Conservation (phyloP, 805 yeast species). For the Yarrowia bubula region DNA sequence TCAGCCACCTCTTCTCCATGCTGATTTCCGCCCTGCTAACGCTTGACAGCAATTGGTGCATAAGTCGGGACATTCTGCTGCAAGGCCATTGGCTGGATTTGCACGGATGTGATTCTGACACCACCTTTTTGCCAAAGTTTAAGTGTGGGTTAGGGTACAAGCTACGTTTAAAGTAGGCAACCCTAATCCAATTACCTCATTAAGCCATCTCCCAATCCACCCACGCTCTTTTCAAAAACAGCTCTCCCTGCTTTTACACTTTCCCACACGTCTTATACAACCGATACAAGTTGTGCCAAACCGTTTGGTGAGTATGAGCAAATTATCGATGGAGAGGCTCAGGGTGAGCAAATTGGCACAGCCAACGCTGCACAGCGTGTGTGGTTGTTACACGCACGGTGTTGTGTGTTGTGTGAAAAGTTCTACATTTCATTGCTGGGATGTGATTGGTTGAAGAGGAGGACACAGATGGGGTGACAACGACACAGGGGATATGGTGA, state of each 20-base stretch:
- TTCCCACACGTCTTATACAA: conserved; percentile 26
- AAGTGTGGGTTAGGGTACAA: neutral
- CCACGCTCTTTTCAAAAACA: conserved; percentile 20
- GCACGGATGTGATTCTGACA: conserved; percentile 7
- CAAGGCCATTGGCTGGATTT: conserved; percentile 22
- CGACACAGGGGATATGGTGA: neutral
- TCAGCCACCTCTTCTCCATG: neutral
- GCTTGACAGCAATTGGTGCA: conserved; percentile 20
- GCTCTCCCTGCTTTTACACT: conserved; percentile 27
- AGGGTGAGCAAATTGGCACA: conserved; percentile 10
- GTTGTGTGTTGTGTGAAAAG: neutral
- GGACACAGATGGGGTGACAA: neutral
- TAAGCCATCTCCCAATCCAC: neutral
- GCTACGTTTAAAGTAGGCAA: neutral
- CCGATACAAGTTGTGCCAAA: conserved; percentile 24
- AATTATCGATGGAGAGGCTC: neutral
- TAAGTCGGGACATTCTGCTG: conserved; percentile 13
- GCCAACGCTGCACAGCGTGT: neutral
- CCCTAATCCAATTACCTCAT: conserved; percentile 6
- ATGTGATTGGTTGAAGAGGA: neutral
- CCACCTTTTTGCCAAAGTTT: conserved; percentile 13
- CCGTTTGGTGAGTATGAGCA: conserved; percentile 27
- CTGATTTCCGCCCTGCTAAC: neutral
- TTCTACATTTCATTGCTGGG: too few species aligned
- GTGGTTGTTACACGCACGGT: neutral